Percentiles rank a stretch among this genome's conserved stretches.
phyloP scores from a whole-genome alignment of 129 eudicot genomes.

The Arctium minus region DNA sequence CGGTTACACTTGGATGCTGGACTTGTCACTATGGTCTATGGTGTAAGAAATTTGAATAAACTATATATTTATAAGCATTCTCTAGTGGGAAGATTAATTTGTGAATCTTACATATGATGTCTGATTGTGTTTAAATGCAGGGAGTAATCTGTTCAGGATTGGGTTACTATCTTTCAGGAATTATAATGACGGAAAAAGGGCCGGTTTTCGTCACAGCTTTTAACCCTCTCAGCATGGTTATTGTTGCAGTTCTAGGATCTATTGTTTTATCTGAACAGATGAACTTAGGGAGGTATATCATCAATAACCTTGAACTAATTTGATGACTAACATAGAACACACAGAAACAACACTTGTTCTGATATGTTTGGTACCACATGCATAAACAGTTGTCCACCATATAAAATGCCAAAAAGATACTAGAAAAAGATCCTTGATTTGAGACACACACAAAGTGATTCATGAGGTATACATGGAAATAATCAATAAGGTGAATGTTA shows the following conservation, averaged over 20 bases:
- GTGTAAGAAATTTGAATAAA: conserved; percentile 36
- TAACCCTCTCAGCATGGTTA: conserved; percentile 76
- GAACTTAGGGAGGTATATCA: conserved; percentile 66
- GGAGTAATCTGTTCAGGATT: conserved; percentile 81
- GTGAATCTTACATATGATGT: neutral
- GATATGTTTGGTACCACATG: neutral
- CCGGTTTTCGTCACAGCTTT: conserved; percentile 91
- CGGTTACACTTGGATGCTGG: conserved; percentile 38
- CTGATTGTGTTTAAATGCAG: conserved; percentile 38
- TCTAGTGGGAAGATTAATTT: neutral
- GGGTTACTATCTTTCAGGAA: conserved; percentile 64
- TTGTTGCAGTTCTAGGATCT: conserved; percentile 70
- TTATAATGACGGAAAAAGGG: conserved; percentile 70
- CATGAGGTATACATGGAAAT: neutral
- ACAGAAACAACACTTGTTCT: neutral
- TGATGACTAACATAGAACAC: neutral
- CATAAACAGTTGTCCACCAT: neutral
- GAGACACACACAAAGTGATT: neutral
- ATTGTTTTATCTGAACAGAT: conserved; percentile 61
- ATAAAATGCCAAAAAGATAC: neutral
- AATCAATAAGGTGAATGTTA: neutral
- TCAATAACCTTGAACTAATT: conserved; percentile 5
- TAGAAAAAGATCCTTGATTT: neutral
- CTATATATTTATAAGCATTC: neutral
- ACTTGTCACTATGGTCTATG: conserved; percentile 46